phyloP scores from a whole-genome alignment of 164 flowering plant genomes.

The Taxillus chinensis region DNA sequence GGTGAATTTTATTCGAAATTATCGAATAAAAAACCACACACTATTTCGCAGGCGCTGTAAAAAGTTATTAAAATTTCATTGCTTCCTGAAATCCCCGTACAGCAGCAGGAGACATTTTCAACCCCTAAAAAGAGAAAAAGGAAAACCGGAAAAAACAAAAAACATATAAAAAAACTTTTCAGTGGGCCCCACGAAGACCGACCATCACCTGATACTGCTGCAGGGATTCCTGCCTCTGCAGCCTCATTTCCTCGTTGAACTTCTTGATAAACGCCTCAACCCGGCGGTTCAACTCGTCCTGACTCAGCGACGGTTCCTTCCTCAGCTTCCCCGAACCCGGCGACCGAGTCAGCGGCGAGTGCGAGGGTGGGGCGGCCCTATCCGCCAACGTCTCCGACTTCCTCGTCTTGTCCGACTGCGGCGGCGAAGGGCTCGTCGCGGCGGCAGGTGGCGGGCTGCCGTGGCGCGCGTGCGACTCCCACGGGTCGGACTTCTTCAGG shows the following conservation, averaged over 20 bases:
- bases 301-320: constrained; percentile 59
- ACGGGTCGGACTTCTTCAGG: constrained; percentile 65
- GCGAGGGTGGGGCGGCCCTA: constrained; percentile 1
- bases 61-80: too few species aligned
- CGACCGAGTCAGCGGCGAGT: constrained; percentile 12
- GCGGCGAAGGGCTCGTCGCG: constrained; percentile 1
- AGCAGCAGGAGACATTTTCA: too few species aligned
- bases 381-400: constrained; percentile 50
- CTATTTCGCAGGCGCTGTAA: too few species aligned
- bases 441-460: not conserved
- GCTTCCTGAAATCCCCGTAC: too few species aligned
- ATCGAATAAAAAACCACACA: too few species aligned
- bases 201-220: constrained; percentile 47
- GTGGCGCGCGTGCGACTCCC: constrained; percentile 33
- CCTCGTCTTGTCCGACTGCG: constrained; percentile 20
- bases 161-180: not conserved
- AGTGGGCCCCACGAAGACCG: constrained; percentile 15
- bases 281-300: constrained; percentile 68
- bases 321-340: constrained; percentile 28
- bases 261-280: constrained; percentile 80
- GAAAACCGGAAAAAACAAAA: too few species aligned
- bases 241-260: constrained; percentile 71
- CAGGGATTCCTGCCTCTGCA: constrained; percentile 63
- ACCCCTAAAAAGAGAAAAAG: too few species aligned
- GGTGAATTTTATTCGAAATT: too few species aligned